Percentiles rank a stretch among this genome's conserved stretches.
Evolutionary conservation across 1,284 basidiomycete species (phyloP).

Genomic region (Cutaneotrichosporon sp.): DNA sequence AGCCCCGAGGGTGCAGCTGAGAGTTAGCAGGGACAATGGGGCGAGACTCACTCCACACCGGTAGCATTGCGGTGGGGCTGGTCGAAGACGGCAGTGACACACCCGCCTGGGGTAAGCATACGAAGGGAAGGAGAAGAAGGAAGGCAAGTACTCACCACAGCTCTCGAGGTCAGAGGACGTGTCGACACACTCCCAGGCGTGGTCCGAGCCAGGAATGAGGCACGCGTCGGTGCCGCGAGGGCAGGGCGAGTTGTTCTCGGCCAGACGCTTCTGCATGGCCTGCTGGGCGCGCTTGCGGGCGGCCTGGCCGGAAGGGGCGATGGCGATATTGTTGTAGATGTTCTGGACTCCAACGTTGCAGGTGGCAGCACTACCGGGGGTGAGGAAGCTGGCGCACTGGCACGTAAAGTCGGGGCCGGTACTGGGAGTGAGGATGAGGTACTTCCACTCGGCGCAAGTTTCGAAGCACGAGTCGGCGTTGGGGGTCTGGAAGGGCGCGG

Average conservation of each 20-base stretch:
- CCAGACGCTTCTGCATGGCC: not conserved
- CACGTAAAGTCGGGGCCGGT: conserved; percentile 1
- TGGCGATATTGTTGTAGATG: conserved; percentile 8
- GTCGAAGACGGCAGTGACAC: not conserved
- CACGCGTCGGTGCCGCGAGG: conserved; percentile 10
- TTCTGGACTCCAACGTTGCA: conserved; percentile 3
- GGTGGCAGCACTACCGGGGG: not conserved
- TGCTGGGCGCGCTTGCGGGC: conserved; percentile 2
- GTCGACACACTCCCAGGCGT: conserved; percentile 23
- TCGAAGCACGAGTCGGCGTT: conserved; percentile 10
- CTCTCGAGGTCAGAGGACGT: conserved; percentile 14
- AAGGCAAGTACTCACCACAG: conserved; percentile 5
- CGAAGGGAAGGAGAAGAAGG: not conserved
- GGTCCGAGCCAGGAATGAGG: not conserved
- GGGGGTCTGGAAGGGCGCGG: not conserved
- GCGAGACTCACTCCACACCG: conserved; percentile 2
- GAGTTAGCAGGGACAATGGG: not conserved
- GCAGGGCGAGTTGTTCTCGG: conserved; percentile 9
- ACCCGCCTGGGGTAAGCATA: not conserved
- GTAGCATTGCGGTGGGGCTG: not conserved
- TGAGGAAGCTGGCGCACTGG: conserved; percentile 7
- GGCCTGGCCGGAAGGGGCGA: not conserved
- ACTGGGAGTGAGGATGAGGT: not conserved
- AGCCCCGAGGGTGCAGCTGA: conserved; percentile 2
- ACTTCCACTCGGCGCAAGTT: conserved; percentile 4